Conservation (phyloP, 2,329 filamentous ascomycete genomes). For the Blastomyces gilchristii region DNA sequence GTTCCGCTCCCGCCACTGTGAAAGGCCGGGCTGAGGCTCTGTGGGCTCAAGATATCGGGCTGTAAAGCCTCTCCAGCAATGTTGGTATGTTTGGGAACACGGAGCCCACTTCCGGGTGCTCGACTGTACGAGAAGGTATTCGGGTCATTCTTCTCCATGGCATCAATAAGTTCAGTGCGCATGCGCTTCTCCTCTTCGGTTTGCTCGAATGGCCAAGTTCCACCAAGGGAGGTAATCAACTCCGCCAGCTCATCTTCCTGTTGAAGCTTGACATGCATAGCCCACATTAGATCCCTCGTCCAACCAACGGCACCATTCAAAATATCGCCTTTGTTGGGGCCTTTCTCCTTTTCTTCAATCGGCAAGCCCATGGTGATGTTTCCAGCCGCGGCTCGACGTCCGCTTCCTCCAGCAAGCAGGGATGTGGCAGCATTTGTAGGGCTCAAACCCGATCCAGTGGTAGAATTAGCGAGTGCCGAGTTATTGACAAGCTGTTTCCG, state of each 20-base stretch:
- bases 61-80: constrained; percentile 66
- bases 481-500: constrained; percentile 91
- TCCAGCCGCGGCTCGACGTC: constrained; percentile 65
- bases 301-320: constrained; percentile 94
- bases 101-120: constrained; percentile 68
- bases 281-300: constrained; percentile 97
- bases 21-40: constrained; percentile 57
- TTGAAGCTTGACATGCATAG: constrained; percentile 77
- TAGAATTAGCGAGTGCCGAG: constrained; percentile 73
- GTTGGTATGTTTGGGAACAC: constrained; percentile 89
- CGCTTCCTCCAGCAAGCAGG: constrained; percentile 72
- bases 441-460: constrained; percentile 58
- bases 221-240: constrained; percentile 60
- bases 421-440: constrained; percentile 59
- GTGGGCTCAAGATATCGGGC: constrained; percentile 43
- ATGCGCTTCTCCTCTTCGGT: constrained; percentile 92
- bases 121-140: constrained; percentile 76
- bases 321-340: constrained; percentile 97
- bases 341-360: constrained; percentile 95
- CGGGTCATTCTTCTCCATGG: constrained; percentile 68
- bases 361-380: constrained; percentile 90
- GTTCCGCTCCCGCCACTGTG: constrained; percentile 61
- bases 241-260: constrained; percentile 81
- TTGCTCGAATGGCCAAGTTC: constrained; percentile 66
- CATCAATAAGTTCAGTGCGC: constrained; percentile 83